These are phyloP conservation scores for Saururus chinensis DNA, from an alignment of 164 flowering plant species.

Conservation along the genomic window DNA sequence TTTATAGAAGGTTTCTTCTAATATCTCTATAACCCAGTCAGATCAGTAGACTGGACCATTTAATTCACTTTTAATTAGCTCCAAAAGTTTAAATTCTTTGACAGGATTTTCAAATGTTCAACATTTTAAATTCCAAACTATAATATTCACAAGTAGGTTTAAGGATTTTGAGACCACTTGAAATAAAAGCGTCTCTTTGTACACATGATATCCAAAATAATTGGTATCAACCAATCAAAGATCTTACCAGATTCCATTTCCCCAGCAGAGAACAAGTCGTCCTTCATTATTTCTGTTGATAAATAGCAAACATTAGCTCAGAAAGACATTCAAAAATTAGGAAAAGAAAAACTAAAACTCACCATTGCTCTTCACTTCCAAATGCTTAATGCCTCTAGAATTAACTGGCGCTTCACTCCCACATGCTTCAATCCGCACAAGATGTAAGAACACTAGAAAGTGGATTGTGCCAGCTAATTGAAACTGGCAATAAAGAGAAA, in stretches of 20 bases:
- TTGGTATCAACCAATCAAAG: neutral
- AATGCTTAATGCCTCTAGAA: conserved; percentile 96
- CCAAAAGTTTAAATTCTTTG: no score
- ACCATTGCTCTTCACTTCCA: conserved; percentile 98
- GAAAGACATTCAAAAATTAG: neutral
- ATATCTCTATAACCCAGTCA: no score
- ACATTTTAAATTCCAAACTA: no score
- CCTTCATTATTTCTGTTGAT: conserved; percentile 87
- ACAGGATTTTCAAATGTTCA: no score
- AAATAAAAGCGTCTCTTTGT: no score
- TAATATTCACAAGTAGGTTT: no score
- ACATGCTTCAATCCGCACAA: conserved; percentile 42
- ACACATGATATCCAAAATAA: no score
- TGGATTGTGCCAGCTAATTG: no score
- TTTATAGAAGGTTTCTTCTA: no score
- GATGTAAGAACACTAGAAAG: neutral
- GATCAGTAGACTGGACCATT: no score
- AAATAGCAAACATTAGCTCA: conserved; percentile 3
- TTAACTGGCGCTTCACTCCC: conserved; percentile 87
- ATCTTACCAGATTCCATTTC: conserved; percentile 99
- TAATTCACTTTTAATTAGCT: no score
- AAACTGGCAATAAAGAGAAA: no score
- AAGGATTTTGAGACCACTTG: neutral
- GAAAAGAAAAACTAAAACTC: conserved; percentile 5
- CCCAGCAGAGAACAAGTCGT: conserved; percentile 96